These are phyloP conservation scores for Mallotus japonicus DNA, from an alignment of 441 rosid species.

Conservation along the genomic window DNA sequence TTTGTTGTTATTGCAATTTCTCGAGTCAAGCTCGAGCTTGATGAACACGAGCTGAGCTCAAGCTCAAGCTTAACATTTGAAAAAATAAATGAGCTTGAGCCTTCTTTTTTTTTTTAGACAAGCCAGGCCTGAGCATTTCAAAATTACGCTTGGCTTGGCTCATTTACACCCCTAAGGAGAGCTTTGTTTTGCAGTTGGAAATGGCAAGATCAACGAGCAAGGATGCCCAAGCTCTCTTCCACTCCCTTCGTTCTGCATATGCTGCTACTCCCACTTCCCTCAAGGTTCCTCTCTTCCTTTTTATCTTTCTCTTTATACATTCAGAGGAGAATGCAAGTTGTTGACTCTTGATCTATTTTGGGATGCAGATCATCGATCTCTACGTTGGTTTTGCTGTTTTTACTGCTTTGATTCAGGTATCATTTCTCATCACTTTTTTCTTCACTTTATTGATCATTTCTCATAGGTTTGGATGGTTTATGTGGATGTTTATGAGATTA, in stretches of 20 bases:
- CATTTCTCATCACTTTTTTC: neutral
- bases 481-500: no score
- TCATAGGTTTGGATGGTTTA: no score
- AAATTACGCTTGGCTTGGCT: no score
- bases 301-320: neutral
- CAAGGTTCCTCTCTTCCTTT: conserved; percentile 44
- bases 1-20: no score
- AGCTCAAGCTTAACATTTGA: no score
- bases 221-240: conserved; percentile 77
- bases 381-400: conserved; percentile 76
- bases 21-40: no score
- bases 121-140: no score
- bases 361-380: conserved; percentile 72
- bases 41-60: no score
- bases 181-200: neutral
- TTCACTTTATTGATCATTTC: neutral
- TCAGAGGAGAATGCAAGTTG: no score
- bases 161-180: neutral
- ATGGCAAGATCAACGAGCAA: conserved; percentile 77
- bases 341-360: neutral
- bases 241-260: conserved; percentile 83
- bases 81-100: no score
- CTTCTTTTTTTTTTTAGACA: no score
- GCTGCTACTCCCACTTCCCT: conserved; percentile 75
- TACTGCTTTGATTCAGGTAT: conserved; percentile 86